A percentile compares a stretch with the other conserved stretches of the same genome.
Evolutionary conservation across 2,329 filamentous ascomycete species (phyloP).

Genomic region (Claviceps cyperi): DNA sequence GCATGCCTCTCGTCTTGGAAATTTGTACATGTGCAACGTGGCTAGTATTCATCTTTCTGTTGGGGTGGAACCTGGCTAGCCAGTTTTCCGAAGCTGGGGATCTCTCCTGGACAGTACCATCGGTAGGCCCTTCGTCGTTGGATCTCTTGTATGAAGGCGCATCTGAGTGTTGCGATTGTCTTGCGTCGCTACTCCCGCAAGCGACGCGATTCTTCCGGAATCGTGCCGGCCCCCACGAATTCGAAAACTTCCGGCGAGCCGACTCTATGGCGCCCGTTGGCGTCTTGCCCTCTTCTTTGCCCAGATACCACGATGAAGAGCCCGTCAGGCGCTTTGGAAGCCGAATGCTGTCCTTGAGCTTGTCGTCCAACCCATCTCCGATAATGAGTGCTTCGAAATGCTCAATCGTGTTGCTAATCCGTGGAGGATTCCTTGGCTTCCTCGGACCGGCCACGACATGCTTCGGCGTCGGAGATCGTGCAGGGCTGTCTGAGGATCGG

Average conservation of each 20-base stretch:
- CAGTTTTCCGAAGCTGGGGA: neutral
- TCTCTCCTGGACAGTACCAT: neutral
- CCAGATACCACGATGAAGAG: constrained; percentile 1
- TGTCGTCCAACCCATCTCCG: neutral
- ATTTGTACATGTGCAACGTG: neutral
- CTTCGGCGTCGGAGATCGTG: neutral
- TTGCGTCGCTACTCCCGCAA: neutral
- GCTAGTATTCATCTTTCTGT: neutral
- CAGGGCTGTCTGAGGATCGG: neutral
- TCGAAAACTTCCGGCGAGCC: constrained; percentile 3
- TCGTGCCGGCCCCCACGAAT: constrained; percentile 4
- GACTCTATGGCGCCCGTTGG: neutral
- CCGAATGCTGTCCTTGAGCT: neutral
- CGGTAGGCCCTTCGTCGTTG: neutral
- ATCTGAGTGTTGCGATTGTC: neutral
- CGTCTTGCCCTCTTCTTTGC: neutral
- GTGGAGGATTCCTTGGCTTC: neutral
- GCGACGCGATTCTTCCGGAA: neutral
- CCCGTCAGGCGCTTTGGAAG: neutral
- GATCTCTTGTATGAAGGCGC: neutral
- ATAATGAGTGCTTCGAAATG: constrained; percentile 5
- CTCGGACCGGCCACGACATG: neutral
- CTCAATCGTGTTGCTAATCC: constrained; percentile 4
- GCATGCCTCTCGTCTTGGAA: neutral
- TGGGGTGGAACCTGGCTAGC: neutral